Conservation (phyloP, 2,329 filamentous ascomycete species). For the Ophioceras dolichostomum region DNA sequence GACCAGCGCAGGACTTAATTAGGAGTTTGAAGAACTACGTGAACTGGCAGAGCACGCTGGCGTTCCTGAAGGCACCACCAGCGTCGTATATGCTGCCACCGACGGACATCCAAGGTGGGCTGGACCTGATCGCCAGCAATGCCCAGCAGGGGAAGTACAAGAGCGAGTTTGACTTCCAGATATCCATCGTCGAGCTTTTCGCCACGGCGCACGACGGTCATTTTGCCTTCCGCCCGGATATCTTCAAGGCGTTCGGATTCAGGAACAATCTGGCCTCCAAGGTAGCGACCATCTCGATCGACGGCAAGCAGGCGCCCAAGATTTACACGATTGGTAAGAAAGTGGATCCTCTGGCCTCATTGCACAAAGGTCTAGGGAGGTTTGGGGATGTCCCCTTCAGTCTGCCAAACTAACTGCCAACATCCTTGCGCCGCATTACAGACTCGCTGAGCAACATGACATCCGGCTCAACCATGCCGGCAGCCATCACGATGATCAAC, state of each 20-base stretch:
- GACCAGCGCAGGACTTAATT: constrained; percentile 23
- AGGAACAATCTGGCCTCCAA: background rate
- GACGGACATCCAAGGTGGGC: constrained; percentile 22
- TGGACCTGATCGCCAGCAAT: constrained; percentile 18
- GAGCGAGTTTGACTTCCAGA: constrained; percentile 27
- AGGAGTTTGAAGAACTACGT: constrained; percentile 25
- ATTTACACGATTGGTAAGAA: no score
- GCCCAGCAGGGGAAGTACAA: constrained; percentile 20
- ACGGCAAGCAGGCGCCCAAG: constrained; percentile 19
- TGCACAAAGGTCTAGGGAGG: no score
- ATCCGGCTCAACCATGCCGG: constrained; percentile 5
- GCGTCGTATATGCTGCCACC: constrained; percentile 20
- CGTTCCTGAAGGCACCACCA: constrained; percentile 25
- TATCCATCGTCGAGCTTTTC: constrained; percentile 23
- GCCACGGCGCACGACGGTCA: constrained; percentile 27
- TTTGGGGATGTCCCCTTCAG: no score
- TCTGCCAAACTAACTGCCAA: no score
- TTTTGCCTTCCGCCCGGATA: constrained; percentile 26
- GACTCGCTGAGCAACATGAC: background rate
- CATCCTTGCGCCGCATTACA: no score
- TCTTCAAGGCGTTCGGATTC: constrained; percentile 12
- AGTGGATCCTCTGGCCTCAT: no score
- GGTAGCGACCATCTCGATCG: constrained; percentile 27
- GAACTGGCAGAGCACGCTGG: constrained; percentile 25
- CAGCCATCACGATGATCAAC: constrained; percentile 15